A percentile compares a stretch with the other conserved stretches of the same genome.
Evolutionary conservation across 2,329 filamentous ascomycete species (phyloP).

Genomic region (Lachnum nothofagi): DNA sequence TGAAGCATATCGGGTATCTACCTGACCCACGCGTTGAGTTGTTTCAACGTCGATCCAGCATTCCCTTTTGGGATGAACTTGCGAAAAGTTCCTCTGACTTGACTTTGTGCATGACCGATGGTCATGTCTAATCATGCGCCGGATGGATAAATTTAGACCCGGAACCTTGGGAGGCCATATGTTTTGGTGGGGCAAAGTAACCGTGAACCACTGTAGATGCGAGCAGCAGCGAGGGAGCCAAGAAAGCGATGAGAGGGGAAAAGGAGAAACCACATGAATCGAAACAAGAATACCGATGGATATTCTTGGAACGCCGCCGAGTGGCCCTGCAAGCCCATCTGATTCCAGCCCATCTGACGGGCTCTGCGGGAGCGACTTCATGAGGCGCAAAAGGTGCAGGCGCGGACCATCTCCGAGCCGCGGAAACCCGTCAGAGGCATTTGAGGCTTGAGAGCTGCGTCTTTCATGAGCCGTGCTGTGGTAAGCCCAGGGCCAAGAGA

Average conservation of each 20-base stretch:
- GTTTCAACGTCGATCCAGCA: slow-evolving; percentile 17
- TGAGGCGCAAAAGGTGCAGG: background rate
- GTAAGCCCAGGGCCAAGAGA: no score
- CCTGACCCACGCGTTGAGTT: slow-evolving; percentile 3
- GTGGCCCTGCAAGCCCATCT: background rate
- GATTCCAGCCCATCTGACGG: background rate
- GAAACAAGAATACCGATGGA: no score
- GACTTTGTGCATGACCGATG: background rate
- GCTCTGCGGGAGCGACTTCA: background rate
- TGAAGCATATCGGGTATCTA: slow-evolving; percentile 9
- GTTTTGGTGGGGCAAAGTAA: no score
- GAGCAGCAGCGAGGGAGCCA: background rate
- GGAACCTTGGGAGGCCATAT: background rate
- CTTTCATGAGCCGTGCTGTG: no score
- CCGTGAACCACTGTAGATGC: no score
- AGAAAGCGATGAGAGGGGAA: background rate
- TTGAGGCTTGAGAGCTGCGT: background rate
- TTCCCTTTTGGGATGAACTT: slow-evolving; percentile 21
- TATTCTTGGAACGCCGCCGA: slow-evolving; percentile 11
- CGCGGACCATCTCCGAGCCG: background rate
- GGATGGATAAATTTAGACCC: background rate
- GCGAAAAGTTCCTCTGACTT: slow-evolving; percentile 10
- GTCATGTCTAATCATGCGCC: background rate
- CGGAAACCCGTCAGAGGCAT: background rate
- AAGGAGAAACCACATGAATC: background rate